Evolutionary conservation across 23 red algal species (phyloP).

Genomic region (Agarophyton chilense): DNA sequence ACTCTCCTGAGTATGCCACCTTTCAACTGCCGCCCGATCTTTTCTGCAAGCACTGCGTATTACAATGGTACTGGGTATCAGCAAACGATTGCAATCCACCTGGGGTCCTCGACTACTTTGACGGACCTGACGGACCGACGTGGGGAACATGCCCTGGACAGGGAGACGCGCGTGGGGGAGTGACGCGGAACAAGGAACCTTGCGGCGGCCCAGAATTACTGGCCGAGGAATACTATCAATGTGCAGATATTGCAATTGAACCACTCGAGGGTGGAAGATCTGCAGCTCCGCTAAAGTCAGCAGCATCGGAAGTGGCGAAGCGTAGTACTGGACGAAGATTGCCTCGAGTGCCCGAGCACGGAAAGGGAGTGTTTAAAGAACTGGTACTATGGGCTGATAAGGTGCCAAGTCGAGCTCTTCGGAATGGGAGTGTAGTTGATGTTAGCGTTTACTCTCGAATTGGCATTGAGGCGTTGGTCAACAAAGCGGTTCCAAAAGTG

Average conservation of each 20-base stretch:
- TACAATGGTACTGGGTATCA: constrained; percentile 72
- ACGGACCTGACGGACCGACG: constrained; percentile 19
- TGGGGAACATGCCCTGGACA: constrained; percentile 64
- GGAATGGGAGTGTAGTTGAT: neutral
- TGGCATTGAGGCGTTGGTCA: constrained; percentile 20
- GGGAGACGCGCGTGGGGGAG: constrained; percentile 35
- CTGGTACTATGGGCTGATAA: constrained; percentile 20
- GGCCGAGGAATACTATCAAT: constrained; percentile 50
- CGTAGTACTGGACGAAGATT: neutral
- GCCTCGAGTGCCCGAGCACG: neutral
- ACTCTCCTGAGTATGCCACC: neutral
- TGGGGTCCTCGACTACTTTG: constrained; percentile 63
- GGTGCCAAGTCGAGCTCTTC: neutral
- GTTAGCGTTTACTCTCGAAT: constrained; percentile 10
- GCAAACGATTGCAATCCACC: constrained; percentile 68
- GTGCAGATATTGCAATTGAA: constrained; percentile 51
- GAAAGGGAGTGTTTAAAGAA: constrained; percentile 6
- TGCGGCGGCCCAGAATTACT: neutral
- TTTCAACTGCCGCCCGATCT: constrained; percentile 45
- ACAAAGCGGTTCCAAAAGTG: constrained; percentile 2
- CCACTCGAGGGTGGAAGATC: constrained; percentile 11
- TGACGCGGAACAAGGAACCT: neutral
- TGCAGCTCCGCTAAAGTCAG: neutral
- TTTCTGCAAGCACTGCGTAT: constrained; percentile 66
- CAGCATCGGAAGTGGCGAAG: neutral